Evolutionary conservation across 139 green algal species (phyloP).

Genomic region (Nannochloris sp.): DNA sequence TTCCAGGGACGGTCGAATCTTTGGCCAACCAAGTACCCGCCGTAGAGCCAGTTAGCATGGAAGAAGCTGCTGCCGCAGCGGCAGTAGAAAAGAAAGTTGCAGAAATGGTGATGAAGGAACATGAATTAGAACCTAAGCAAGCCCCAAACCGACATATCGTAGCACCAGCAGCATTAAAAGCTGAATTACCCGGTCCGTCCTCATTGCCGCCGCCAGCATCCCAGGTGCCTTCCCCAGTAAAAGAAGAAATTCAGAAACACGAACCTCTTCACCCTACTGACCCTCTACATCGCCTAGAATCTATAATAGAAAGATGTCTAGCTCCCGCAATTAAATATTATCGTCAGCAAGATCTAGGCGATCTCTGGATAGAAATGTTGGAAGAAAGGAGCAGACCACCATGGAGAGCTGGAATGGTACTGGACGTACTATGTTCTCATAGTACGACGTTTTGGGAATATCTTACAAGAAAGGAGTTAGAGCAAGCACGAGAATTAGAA

Average conservation of each 20-base stretch:
- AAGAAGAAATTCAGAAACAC: not conserved
- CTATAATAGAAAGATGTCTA: not conserved
- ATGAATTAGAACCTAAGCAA: not conserved
- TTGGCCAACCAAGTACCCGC: not conserved
- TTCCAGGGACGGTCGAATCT: not conserved
- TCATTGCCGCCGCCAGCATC: not conserved
- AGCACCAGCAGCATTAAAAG: not conserved
- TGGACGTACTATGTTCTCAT: slow-evolving; percentile 3
- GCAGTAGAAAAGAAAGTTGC: not conserved
- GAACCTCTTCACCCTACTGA: not conserved
- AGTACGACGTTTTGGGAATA: slow-evolving; percentile 8
- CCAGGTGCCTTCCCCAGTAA: not conserved
- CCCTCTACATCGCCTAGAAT: not conserved
- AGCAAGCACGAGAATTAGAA: not conserved
- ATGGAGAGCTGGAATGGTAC: slow-evolving; percentile 9
- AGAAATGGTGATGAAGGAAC: no score
- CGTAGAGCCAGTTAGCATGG: not conserved
- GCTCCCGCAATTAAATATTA: slow-evolving; percentile 19
- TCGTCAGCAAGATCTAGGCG: slow-evolving; percentile 26
- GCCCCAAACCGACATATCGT: not conserved
- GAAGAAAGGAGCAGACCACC: slow-evolving; percentile 7
- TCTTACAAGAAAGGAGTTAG: not conserved
- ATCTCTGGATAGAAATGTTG: slow-evolving; percentile 16
- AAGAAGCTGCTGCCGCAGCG: not conserved
- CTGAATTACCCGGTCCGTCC: not conserved